phyloP scores from a whole-genome alignment of 1,284 basidiomycete genomes.

The Melampsora americana region DNA sequence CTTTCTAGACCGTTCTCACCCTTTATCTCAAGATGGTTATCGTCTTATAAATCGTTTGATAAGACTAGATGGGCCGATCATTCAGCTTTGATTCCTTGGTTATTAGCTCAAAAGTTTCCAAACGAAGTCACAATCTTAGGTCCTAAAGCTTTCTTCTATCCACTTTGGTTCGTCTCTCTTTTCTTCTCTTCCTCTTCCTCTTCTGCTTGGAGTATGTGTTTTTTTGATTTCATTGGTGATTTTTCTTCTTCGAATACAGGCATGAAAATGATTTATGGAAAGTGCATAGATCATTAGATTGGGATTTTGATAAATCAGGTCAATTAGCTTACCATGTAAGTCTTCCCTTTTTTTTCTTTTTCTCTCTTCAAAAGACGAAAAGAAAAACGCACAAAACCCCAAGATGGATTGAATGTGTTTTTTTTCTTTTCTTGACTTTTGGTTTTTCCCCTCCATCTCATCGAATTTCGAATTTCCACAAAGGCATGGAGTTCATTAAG shows the following conservation, averaged over 20 bases:
- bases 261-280: slow-evolving; percentile 40
- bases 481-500: slow-evolving; percentile 43
- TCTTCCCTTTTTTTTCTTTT: neutral
- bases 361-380: no score
- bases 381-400: no score
- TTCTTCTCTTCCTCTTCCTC: neutral
- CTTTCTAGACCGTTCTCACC: slow-evolving; percentile 55
- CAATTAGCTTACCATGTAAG: slow-evolving; percentile 38
- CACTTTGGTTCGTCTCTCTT: slow-evolving; percentile 53
- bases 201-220: neutral
- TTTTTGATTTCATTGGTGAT: neutral
- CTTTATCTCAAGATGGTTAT: slow-evolving; percentile 56
- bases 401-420: no score
- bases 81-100: slow-evolving; percentile 54
- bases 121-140: slow-evolving; percentile 57
- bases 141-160: slow-evolving; percentile 58
- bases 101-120: slow-evolving; percentile 55
- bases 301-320: slow-evolving; percentile 34
- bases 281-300: slow-evolving; percentile 30
- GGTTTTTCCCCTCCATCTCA: neutral
- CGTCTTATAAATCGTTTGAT: slow-evolving; percentile 56
- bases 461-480: neutral
- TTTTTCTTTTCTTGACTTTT: neutral
- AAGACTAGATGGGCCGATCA: slow-evolving; percentile 55
- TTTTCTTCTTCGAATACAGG: neutral